Percentiles rank a stretch among this genome's conserved stretches.
Conservation (phyloP, 2,329 filamentous ascomycete species). For the Zymoseptoria ardabiliae region DNA sequence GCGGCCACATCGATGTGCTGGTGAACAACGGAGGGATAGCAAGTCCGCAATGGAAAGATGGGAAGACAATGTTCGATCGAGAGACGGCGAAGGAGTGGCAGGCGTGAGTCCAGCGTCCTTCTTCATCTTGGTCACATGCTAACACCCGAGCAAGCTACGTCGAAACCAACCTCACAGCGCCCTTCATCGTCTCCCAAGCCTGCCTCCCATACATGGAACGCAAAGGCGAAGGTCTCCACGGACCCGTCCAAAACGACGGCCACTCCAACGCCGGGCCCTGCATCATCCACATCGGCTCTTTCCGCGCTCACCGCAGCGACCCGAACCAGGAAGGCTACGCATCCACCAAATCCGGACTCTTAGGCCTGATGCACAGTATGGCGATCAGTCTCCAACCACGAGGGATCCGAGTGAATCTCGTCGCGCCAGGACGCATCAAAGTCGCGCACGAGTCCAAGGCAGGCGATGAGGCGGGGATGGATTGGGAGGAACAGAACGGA, state of each 20-base stretch:
- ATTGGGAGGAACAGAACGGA: conserved; percentile 36
- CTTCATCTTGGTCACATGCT: background rate
- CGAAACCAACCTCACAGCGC: conserved; percentile 35
- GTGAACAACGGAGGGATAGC: conserved; percentile 37
- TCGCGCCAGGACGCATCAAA: conserved; percentile 46
- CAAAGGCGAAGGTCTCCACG: conserved; percentile 9
- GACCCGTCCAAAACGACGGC: conserved; percentile 6
- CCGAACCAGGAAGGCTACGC: conserved; percentile 44
- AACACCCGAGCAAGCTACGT: conserved; percentile 21
- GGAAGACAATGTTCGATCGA: conserved; percentile 27
- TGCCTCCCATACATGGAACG: conserved; percentile 24
- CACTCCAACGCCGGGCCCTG: conserved; percentile 20
- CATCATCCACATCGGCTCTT: conserved; percentile 43
- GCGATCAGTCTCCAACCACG: conserved; percentile 37
- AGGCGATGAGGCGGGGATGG: conserved; percentile 33
- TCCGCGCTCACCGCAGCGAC: conserved; percentile 43
- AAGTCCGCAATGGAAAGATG: conserved; percentile 27
- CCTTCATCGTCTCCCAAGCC: conserved; percentile 25
- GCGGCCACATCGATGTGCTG: conserved; percentile 29
- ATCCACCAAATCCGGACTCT: conserved; percentile 41
- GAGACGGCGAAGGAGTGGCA: conserved; percentile 32
- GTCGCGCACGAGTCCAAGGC: conserved; percentile 37
- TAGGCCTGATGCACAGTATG: conserved; percentile 45
- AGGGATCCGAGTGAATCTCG: conserved; percentile 40
- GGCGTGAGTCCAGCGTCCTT: conserved; percentile 11